Conservation (phyloP, 1,284 basidiomycete genomes). For the Leccinum solheimii region DNA sequence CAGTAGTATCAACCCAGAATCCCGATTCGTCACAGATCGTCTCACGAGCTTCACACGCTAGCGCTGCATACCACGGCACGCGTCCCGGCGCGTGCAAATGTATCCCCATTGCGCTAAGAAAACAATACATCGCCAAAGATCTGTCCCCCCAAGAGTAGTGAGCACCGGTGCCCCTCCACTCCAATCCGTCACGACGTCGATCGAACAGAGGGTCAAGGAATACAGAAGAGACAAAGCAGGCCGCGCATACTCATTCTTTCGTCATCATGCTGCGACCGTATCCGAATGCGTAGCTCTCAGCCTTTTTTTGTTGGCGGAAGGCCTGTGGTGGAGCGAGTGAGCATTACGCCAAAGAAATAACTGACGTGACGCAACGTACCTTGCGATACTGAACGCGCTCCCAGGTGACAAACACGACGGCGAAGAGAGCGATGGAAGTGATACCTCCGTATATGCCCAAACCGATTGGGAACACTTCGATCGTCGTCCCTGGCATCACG, state of each 20-base stretch:
- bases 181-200: neutral
- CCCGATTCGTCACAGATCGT: neutral
- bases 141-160: neutral
- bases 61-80: neutral
- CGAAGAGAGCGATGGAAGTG: slow-evolving; percentile 73
- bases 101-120: neutral
- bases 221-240: neutral
- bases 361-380: slow-evolving; percentile 42
- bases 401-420: slow-evolving; percentile 79
- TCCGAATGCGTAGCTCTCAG: slow-evolving; percentile 59
- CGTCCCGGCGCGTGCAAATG: slow-evolving; percentile 10
- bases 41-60: neutral
- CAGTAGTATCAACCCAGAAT: neutral
- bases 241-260: slow-evolving; percentile 17
- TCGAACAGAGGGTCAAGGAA: neutral
- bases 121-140: slow-evolving; percentile 2
- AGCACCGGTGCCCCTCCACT: neutral
- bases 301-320: slow-evolving; percentile 73
- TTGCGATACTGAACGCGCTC: slow-evolving; percentile 81
- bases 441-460: slow-evolving; percentile 80
- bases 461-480: slow-evolving; percentile 78
- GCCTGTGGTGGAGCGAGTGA: slow-evolving; percentile 44
- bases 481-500: slow-evolving; percentile 64
- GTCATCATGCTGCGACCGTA: slow-evolving; percentile 49
- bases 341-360: neutral